Percentiles rank a stretch among this genome's conserved stretches.
These are phyloP conservation scores for Penicillium fuscoglaucum DNA, from an alignment of 2,329 filamentous ascomycete genomes.

Conservation along the genomic window DNA sequence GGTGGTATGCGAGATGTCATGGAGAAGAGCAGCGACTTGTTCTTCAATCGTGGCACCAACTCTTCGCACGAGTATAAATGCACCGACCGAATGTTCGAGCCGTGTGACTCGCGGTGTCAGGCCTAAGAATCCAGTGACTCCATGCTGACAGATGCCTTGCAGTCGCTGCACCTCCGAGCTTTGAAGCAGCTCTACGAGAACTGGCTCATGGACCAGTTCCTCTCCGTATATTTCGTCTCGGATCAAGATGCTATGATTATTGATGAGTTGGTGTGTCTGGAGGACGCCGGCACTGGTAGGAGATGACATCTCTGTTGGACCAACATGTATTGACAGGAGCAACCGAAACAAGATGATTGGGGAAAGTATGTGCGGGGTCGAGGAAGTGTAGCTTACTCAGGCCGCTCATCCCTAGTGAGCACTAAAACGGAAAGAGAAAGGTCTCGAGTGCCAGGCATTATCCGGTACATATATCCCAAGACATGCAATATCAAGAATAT, in stretches of 20 bases:
- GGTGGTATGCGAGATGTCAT: constrained; percentile 44
- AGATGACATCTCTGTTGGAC: background rate
- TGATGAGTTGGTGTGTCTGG: constrained; percentile 20
- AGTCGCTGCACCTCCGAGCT: constrained; percentile 37
- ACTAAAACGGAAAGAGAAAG: too few species aligned
- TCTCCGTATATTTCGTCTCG: constrained; percentile 40
- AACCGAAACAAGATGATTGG: too few species aligned
- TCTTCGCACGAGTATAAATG: constrained; percentile 41
- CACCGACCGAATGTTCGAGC: constrained; percentile 45
- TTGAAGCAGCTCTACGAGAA: constrained; percentile 40
- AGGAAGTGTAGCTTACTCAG: too few species aligned
- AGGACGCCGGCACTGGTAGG: constrained; percentile 6
- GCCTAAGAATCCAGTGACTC: constrained; percentile 39
- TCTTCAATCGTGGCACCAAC: constrained; percentile 39
- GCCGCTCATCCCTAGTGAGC: too few species aligned
- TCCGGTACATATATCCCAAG: background rate
- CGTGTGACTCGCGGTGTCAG: constrained; percentile 39
- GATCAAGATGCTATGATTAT: constrained; percentile 26
- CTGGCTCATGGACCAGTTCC: constrained; percentile 36
- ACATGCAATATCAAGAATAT: background rate
- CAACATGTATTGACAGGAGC: background rate
- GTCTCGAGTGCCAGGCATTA: too few species aligned
- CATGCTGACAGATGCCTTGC: constrained; percentile 39
- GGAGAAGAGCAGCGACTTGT: constrained; percentile 43
- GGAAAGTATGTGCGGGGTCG: too few species aligned